Evolutionary conservation across 2,329 filamentous ascomycete genomes (phyloP), one percentile per base, ranked within the genome.

Genomic region (Claviceps monticola): DNA sequence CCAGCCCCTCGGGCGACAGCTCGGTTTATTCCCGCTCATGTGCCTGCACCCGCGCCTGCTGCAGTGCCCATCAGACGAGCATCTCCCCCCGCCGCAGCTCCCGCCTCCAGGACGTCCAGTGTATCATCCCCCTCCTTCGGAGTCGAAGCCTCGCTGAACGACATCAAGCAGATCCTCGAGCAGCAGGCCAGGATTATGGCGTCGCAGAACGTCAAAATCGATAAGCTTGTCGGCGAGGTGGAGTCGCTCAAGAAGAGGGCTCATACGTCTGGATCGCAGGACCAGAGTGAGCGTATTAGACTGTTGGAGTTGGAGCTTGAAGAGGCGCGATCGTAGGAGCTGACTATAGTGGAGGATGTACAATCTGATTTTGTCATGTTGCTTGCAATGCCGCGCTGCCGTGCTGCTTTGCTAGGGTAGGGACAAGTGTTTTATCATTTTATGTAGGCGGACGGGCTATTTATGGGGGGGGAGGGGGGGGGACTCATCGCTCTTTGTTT

Each of bases 191-290:
- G 79, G 71, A 80, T 88, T 57, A 86, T 95, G 62, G 80, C 74
- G 55, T 74, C 79, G n/a, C 86, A 95, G 69, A 85, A 79, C 48
- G 77, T 86, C 62, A 83, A 89, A 66, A 88, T 94, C 59, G 75
- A 75, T 48, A 73, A 75, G 29, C 70, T 95, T 47, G 79, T 85
- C 2, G 68, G 72, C 34, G 87, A 94, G 66, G 83, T 95, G 14
- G 88, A 93, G 63, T 76, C 78, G 16, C 74, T 96, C 59, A 95
- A 94, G 78, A 80, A 80, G 68, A 85, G 82, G 66, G 75, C 90
- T 54, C 79, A 78, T 39, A 59, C 54, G 34, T 34, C 65, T 1
- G 65, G 67, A 19, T 71, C 73, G 14, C 73, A 77, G 59, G 80
- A 83, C 62, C 80, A 84, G 72, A 83, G 74, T 64, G 80, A 84